Evolutionary conservation across 495 filamentous ascomycete genomes (phyloP).

Genomic region (Aspergillus cavernicola): DNA sequence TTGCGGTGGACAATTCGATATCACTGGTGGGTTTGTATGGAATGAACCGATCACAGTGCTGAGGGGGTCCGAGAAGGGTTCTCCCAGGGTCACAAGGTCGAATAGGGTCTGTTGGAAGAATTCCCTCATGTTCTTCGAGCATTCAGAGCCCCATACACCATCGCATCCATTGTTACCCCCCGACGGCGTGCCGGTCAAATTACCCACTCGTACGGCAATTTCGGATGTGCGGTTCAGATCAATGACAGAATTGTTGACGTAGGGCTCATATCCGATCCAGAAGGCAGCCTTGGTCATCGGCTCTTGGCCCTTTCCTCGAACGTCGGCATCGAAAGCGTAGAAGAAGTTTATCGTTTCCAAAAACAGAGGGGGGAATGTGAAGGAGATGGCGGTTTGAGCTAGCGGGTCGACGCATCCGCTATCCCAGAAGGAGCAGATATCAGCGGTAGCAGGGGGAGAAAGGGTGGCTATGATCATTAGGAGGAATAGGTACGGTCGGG

Average conservation of each 20-base stretch:
- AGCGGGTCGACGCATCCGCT: conserved; percentile 40
- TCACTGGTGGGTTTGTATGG: conserved; percentile 18
- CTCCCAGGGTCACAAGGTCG: conserved; percentile 24
- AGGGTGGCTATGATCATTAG: conserved; percentile 20
- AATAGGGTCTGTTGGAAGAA: conserved; percentile 28
- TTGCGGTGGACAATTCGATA: conserved; percentile 29
- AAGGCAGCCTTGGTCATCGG: conserved; percentile 41
- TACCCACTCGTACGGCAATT: conserved; percentile 38
- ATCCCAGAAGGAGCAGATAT: conserved; percentile 41
- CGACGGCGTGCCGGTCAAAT: conserved; percentile 35
- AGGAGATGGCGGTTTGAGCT: conserved; percentile 38
- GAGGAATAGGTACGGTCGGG: conserved; percentile 18
- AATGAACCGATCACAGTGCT: conserved; percentile 30
- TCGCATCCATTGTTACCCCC: conserved; percentile 41
- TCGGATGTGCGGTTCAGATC: conserved; percentile 40
- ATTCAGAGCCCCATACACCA: conserved; percentile 37
- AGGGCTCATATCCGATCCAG: conserved; percentile 38
- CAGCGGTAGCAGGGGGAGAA: conserved; percentile 22
- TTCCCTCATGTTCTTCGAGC: conserved; percentile 33
- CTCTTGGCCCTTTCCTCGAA: conserved; percentile 30
- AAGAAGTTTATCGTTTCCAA: conserved; percentile 34
- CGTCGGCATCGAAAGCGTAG: conserved; percentile 38
- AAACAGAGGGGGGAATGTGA: conserved; percentile 39
- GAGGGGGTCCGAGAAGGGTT: conserved; percentile 31
- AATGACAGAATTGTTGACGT: conserved; percentile 31